Base-by-base conservation (phyloP, 192 early-diverging fungal genomes). In the Entomortierella beljakovae region DNA sequence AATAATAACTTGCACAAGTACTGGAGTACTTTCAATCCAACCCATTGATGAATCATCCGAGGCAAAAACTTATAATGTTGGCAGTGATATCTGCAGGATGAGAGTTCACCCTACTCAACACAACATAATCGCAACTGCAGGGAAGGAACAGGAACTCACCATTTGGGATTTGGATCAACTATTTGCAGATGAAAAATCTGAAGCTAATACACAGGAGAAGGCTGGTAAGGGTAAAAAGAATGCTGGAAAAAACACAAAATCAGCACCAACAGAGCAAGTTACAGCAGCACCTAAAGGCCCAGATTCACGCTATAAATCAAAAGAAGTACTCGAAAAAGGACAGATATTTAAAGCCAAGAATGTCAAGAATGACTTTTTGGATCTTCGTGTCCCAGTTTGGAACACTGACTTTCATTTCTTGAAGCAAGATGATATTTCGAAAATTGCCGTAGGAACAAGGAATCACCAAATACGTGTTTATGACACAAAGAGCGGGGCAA, bases 301-400 rank as follows among this genome's bases (percentile, higher is more conserved):
- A 1, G 58, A 70, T 5, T 23, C 61, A 7, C 82, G 90, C 15
- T 87, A 91, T n/a, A 54, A 91, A n/a, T 96, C 92, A 82, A 89
- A 85, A 56, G 91, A 95, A 28, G 94, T 93, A 65, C 96, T 97
- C 65, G 91, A 92, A n/a, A 74, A 83, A 6, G 84, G 90, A n/a
- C 88, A 91, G 11, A 28, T 92, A 10, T 97, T 93, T 85, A 89
- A 85, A 57, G 90, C 96, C 40, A 95, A 94, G 75, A 98, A 98
- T 76, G 93, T 94, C 28, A 79, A 84, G 31, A 88, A 94, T 69
- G 94, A 97, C 57, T 82, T 85, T 59, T 81, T 98, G 48, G 92
- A 94, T 71, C 64, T 98, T 50, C 88, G 93, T 23, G 90, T 94
- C 40, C 94, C 94, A 7, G 90, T 98, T 16, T 96, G 95, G 92